A percentile compares a stretch with the other conserved stretches of the same genome.
Evolutionary conservation across 2,329 filamentous ascomycete genomes (phyloP).

Genomic region (Berkeleyomyces rouxiae): DNA sequence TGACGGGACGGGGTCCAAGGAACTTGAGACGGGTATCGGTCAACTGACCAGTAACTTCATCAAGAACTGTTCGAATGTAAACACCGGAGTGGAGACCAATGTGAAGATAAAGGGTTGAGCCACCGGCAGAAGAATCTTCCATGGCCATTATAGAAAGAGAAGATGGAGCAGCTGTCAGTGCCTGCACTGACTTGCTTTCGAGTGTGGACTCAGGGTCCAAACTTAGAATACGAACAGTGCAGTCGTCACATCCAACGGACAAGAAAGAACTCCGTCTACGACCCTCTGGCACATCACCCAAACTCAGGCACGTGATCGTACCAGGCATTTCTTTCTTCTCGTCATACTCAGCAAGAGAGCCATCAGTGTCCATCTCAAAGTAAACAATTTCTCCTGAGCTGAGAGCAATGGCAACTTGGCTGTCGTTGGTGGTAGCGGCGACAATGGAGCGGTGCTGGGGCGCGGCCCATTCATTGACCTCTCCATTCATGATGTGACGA

Average conservation of each 20-base stretch:
- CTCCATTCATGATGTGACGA: conserved; percentile 63
- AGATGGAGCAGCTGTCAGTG: conserved; percentile 76
- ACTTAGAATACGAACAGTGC: conserved; percentile 83
- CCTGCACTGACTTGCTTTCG: conserved; percentile 88
- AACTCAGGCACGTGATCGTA: conserved; percentile 84
- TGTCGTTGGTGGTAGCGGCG: conserved; percentile 79
- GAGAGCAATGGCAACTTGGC: conserved; percentile 82
- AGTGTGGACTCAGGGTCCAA: conserved; percentile 79
- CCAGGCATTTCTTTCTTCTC: conserved; percentile 91
- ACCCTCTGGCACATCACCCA: conserved; percentile 84
- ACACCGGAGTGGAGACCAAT: conserved; percentile 93
- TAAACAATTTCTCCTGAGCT: conserved; percentile 96
- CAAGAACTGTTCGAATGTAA: conserved; percentile 84
- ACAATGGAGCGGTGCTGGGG: conserved; percentile 92
- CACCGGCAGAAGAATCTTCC: conserved; percentile 81
- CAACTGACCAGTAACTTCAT: conserved; percentile 88
- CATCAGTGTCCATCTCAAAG: conserved; percentile 91
- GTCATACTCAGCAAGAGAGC: conserved; percentile 80
- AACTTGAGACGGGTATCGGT: conserved; percentile 92
- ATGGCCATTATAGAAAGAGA: conserved; percentile 85
- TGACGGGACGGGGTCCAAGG: conserved; percentile 76
- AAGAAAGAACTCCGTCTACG: conserved; percentile 79
- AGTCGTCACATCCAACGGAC: conserved; percentile 92
- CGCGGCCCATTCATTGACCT: conserved; percentile 82
- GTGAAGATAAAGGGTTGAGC: conserved; percentile 80